Base-by-base conservation (phyloP, 805 yeast genomes). In the Candida cerambycidarum region DNA sequence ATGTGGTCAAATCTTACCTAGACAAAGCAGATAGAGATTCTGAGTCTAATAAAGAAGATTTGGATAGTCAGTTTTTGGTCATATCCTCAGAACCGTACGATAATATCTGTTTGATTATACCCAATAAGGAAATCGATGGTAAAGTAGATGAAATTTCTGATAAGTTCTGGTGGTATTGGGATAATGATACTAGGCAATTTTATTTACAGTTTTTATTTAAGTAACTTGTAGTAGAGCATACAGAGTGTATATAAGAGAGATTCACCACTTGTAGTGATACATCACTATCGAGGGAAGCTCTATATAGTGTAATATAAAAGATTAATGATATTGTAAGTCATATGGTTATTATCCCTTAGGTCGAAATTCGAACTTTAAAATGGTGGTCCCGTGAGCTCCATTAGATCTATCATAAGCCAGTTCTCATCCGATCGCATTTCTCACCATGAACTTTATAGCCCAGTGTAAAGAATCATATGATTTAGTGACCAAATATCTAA, bases 41-140 rank as follows among this genome's bases (percentile, higher is more conserved):
- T n/a, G 16, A 11, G 8, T 2, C 13, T 5, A 17, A 13, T 11
- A 33, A 5, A 5, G 38, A 40, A 12, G 38, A 18, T 27, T 8
- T 24, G 14, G 18, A 34, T 19, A 8, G 58, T 61, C 95, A 85
- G 62, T 90, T 82, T 58, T 54, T 93, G 49, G 81, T 90, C 9
- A 64, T 90, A 0, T 82, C 89, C n/a, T 93, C 84, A 2, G 96
- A 89, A 58, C 97, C 97, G 1, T 93, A 88, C 60, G 92, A 89
- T 47, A 88, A 83, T 45, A 70, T 89, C 8, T 85, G 84, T 1
- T 68, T 92, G 44, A 82, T 87, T 45, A 71, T 93, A 10, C 95
- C 95, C 1, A 71, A 79, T 12, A 78, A 80, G 17, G 80, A 75
- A 46, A 62, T 69, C 15, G 71, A 67, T 15, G 69, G 63, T 12